These are phyloP conservation scores for Clonostachys sp. DNA, from an alignment of 2,329 filamentous ascomycete species.

Conservation along the genomic window DNA sequence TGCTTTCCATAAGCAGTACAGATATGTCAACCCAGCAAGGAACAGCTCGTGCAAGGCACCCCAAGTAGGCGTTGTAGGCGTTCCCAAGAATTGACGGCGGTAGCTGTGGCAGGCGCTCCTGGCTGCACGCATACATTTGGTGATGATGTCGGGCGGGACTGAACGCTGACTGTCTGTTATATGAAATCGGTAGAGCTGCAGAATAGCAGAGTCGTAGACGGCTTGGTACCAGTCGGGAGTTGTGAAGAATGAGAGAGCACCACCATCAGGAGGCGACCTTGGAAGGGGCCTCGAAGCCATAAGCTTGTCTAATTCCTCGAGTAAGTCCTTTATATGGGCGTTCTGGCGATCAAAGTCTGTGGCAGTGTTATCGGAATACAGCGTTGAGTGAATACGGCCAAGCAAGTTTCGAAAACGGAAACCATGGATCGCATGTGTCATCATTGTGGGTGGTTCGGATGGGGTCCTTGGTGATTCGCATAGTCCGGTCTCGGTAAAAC, in stretches of 20 bases:
- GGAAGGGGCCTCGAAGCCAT: too few relatives aligned
- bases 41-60: constrained; percentile 21
- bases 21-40: constrained; percentile 19
- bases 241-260: constrained; percentile 21
- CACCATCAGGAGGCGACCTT: background rate
- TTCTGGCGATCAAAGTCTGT: too few relatives aligned
- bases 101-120: constrained; percentile 7
- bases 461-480: background rate
- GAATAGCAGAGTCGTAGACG: constrained; percentile 28
- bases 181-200: constrained; percentile 26
- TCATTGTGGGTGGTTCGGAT: constrained; percentile 12
- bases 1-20: constrained; percentile 8
- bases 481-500: background rate
- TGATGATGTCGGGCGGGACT: constrained; percentile 10
- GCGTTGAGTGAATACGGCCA: background rate
- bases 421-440: constrained; percentile 21
- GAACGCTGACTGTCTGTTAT: constrained; percentile 6
- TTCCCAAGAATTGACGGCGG: background rate
- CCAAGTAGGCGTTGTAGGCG: constrained; percentile 11
- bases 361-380: background rate
- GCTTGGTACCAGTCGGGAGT: constrained; percentile 29
- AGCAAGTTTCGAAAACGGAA: background rate
- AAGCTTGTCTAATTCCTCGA: too few relatives aligned
- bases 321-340: too few relatives aligned
- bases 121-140: constrained; percentile 10